Evolutionary conservation across 495 filamentous ascomycete species (phyloP).

Genomic region (Hamigera avellanea): DNA sequence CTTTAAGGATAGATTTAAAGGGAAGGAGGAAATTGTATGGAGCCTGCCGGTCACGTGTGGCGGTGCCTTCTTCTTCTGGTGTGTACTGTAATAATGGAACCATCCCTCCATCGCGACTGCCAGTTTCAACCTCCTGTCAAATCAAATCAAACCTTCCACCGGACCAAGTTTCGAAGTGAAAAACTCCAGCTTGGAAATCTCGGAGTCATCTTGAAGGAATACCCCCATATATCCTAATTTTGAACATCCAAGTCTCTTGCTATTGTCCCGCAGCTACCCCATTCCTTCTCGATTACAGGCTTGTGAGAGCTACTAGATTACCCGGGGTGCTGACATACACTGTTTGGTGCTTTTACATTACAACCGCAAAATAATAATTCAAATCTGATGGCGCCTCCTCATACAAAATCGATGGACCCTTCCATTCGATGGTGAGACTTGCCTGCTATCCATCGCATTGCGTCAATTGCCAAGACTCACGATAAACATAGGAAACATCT

Average conservation of each 20-base stretch:
- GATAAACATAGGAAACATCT: constrained; percentile 58
- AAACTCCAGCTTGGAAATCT: too few relatives aligned
- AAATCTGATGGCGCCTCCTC: not conserved
- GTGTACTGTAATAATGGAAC: constrained; percentile 1
- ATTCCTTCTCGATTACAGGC: too few relatives aligned
- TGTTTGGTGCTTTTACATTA: too few relatives aligned
- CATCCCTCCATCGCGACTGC: not conserved
- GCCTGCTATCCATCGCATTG: too few relatives aligned
- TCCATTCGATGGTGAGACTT: constrained; percentile 11
- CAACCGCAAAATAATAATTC: not conserved
- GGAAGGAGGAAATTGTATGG: constrained; percentile 19
- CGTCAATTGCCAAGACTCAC: constrained; percentile 5
- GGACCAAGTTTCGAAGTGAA: too few relatives aligned
- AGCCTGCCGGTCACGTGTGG: constrained; percentile 20
- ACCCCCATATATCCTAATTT: too few relatives aligned
- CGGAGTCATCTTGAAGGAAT: too few relatives aligned
- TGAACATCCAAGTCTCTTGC: too few relatives aligned
- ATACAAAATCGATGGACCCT: constrained; percentile 2
- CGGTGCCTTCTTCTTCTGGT: not conserved
- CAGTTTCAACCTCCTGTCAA: not conserved
- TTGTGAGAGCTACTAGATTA: too few relatives aligned
- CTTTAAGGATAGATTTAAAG: not conserved
- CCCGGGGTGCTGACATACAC: too few relatives aligned
- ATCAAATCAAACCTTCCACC: too few relatives aligned
- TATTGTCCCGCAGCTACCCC: too few relatives aligned